Evolutionary conservation across 1,284 basidiomycete species (phyloP), one percentile per base, ranked within the genome.

Genomic region (Cryptococcus floricola): DNA sequence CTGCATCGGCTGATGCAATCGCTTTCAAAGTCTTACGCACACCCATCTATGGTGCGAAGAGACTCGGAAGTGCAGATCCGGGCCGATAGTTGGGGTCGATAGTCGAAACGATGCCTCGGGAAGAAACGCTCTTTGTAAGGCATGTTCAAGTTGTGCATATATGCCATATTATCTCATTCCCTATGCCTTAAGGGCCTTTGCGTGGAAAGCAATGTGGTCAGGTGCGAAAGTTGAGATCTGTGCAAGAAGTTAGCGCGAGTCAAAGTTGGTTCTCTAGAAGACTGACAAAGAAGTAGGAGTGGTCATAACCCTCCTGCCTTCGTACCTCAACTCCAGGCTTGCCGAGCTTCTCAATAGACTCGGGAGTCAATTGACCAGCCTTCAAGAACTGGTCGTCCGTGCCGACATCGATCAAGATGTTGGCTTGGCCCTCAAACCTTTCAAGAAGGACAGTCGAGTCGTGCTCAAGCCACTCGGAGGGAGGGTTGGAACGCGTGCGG

Each of bases 251-350:
- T 28, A 46, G 39, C 52, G 45, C 52, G n/a, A 18, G 28, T 39
- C 38, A 31, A 19, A 23, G 16, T 18, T 13, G n/a, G 16, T 16
- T 23, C 19, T 42, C 8, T 7, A n/a, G 14, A 43, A 16, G 13
- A 82, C 89, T 74, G 69, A 92, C 91, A 68, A 95, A 95, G 77
- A 86, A 95, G 76, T 94, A 93, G 58, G 78, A 73, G 76, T 98
- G 95, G 73, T 98, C 94, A 71, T 96, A 98, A 10, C 87, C 92
- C 49, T 89, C 87, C 56, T 95, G 91, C 61, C 84, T 81, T 60
- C 89, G 82, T 18, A 97, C 85, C 51, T 84, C 79, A 9, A 97
- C 88, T 70, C 89, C 84, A n/a, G 83, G 80, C 61, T 87, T 84
- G 50, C 85, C 83, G 0, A 87, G 89, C 64, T 85, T 83, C 55